These are phyloP conservation scores for Pyrenophora graminea DNA, from an alignment of 2,329 filamentous ascomycete genomes.

Conservation along the genomic window DNA sequence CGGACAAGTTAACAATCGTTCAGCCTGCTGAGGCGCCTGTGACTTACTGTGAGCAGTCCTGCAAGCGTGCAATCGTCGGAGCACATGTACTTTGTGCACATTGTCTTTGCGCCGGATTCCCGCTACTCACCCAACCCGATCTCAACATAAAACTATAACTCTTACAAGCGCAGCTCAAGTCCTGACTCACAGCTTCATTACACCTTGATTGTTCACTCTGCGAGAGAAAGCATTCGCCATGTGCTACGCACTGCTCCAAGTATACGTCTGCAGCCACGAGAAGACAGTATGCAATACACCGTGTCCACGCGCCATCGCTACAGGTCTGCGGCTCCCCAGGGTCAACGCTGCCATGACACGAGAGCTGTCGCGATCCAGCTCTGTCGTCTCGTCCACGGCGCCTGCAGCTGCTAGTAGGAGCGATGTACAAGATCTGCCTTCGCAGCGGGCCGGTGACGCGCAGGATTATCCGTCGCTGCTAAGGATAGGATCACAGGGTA, in stretches of 20 bases:
- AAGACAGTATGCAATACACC: conserved; percentile 35
- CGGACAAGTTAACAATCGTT: background rate
- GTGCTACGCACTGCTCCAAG: conserved; percentile 35
- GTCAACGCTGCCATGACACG: background rate
- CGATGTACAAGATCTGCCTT: background rate
- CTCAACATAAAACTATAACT: no score
- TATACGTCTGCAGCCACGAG: conserved; percentile 32
- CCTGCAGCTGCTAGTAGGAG: background rate
- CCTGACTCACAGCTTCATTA: background rate
- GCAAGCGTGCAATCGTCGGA: no score
- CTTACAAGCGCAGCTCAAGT: background rate
- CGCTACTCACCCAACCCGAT: no score
- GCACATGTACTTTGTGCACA: no score
- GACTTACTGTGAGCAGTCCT: background rate
- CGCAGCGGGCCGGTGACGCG: background rate
- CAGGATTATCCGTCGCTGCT: background rate
- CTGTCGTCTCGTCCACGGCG: conserved; percentile 11
- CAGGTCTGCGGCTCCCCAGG: background rate
- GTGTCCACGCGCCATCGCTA: conserved; percentile 23
- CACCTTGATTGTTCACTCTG: no score
- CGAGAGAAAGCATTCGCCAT: conserved; percentile 8
- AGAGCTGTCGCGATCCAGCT: conserved; percentile 11
- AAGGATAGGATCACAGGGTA: background rate
- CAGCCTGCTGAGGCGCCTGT: background rate
- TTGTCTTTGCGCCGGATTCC: no score